phyloP scores from a whole-genome alignment of 208 protist species.

The Leishmania martiniquensis region DNA sequence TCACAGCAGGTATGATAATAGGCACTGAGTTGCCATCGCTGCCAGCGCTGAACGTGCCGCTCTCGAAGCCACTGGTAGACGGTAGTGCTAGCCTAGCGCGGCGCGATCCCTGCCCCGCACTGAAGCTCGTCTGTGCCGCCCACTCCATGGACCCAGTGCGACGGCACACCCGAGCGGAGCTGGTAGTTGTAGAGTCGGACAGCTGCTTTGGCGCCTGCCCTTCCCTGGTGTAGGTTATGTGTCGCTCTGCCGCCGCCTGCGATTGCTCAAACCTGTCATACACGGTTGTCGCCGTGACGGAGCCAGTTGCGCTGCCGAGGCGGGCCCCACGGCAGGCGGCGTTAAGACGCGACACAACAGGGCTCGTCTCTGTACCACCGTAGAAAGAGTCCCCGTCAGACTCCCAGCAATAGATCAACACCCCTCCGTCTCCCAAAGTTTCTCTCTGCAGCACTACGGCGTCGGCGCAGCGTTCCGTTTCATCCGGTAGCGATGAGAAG shows the following conservation, averaged over 20 bases:
- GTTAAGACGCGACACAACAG: not conserved
- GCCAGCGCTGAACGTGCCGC: not conserved
- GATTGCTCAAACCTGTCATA: not conserved
- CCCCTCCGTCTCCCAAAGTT: not conserved
- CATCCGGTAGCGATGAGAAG: not conserved
- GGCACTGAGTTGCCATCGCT: conserved; percentile 8
- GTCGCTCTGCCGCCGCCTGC: not conserved
- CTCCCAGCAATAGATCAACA: conserved; percentile 21
- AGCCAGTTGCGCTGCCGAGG: not conserved
- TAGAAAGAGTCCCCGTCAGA: conserved; percentile 12
- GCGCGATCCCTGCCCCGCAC: conserved; percentile 3
- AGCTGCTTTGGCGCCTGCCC: not conserved
- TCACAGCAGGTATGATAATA: conserved; percentile 63
- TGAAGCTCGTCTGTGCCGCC: not conserved
- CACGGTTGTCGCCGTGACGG: not conserved
- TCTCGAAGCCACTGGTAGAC: not conserved
- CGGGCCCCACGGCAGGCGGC: not conserved
- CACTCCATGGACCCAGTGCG: conserved; percentile 22
- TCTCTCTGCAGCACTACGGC: not conserved
- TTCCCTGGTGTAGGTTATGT: not conserved
- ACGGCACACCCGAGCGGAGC: not conserved
- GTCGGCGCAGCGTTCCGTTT: not conserved
- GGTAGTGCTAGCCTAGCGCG: conserved; percentile 11
- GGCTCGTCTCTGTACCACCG: not conserved
- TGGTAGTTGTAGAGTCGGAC: not conserved